Percentiles rank a stretch among this genome's conserved stretches.
phyloP scores from a whole-genome alignment of 768 basidiomycete species.

The Gymnopilus junonius region DNA sequence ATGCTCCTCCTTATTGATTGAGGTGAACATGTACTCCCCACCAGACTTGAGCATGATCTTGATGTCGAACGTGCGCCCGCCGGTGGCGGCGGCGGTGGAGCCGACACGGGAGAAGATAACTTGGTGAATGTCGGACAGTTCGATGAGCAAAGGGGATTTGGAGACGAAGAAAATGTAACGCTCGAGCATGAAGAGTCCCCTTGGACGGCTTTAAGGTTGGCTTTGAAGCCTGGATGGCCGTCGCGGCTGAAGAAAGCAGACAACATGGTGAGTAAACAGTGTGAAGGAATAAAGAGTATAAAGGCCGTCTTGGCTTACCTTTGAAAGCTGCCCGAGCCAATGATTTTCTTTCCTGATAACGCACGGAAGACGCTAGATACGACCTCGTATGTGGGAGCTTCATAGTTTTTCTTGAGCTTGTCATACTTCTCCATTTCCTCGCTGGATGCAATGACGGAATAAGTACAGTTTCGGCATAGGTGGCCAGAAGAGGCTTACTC shows the following conservation, averaged over 20 bases:
- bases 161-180: constrained; percentile 98
- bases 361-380: constrained; percentile 94
- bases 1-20: constrained; percentile 96
- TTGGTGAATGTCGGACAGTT: constrained; percentile 87
- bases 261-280: not conserved
- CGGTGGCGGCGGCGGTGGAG: constrained; percentile 63
- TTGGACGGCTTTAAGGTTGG: constrained; percentile 94
- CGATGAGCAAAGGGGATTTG: constrained; percentile 89
- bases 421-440: constrained; percentile 82
- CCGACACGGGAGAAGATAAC: constrained; percentile 95
- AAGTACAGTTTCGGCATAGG: not conserved
- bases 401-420: constrained; percentile 90
- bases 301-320: constrained; percentile 50
- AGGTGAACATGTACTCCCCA: constrained; percentile 87
- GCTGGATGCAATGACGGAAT: constrained; percentile 36
- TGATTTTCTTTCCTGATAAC: constrained; percentile 89
- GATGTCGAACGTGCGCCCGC: constrained; percentile 93
- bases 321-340: constrained; percentile 84
- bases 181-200: constrained; percentile 98
- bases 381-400: constrained; percentile 94
- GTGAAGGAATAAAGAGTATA: not conserved
- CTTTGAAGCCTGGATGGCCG: constrained; percentile 95
- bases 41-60: constrained; percentile 86
- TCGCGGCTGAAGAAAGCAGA: constrained; percentile 60
- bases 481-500: constrained; percentile 61